Base-by-base conservation (phyloP, 352 stramenopile species). In the Globisporangium acanthophoron region DNA sequence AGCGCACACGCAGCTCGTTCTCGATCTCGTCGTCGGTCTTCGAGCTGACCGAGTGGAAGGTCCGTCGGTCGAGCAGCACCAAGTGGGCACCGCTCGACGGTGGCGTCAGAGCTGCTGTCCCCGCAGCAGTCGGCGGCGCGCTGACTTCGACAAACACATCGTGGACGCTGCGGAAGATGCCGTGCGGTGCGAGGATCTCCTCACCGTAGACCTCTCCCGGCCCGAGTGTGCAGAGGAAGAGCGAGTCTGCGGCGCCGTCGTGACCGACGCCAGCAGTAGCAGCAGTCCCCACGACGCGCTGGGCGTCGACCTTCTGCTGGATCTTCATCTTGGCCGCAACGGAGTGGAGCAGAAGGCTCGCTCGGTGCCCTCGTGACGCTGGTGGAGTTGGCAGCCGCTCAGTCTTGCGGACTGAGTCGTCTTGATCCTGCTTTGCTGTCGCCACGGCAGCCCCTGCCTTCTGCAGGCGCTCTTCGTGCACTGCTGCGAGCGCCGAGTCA, bases 11-110 rank as follows among this genome's bases (percentile, higher is more conserved):
- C 3, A 87, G 61, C 20, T 89, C 70, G 2, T 67, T 73, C 20
- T 75, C 71, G 8, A 64, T 64, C 16, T 87, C 79, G 54, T 75
- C 76, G 55, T 89, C 79, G 5, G 65, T 71, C 59, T 76, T 85
- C 3, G 64, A 43, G 27, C 68, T 44, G 55, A 88, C 68, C 1
- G 58, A 58, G 48, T 73, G 63, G 13, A 77, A 70, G 0, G 68
- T 49, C 2, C 62, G 54, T 0, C 76, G 72, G 52, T 80, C 66
- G 13, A 88, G 49, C 13, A 66, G 75, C 9, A 88, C 47, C 1
- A 88, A 9, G 53, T 86, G 61, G 15, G 59, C 47, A 0, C 53
- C 53, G 3, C 6, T 49, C 7, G 27, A 21, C 31, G 46, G 3
- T 56, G n/a, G 7, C 27, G 27, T 2, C 20, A 49, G 1, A 16